Conservation (phyloP, 1,284 basidiomycete genomes). For the Cryptococcus floricola region DNA sequence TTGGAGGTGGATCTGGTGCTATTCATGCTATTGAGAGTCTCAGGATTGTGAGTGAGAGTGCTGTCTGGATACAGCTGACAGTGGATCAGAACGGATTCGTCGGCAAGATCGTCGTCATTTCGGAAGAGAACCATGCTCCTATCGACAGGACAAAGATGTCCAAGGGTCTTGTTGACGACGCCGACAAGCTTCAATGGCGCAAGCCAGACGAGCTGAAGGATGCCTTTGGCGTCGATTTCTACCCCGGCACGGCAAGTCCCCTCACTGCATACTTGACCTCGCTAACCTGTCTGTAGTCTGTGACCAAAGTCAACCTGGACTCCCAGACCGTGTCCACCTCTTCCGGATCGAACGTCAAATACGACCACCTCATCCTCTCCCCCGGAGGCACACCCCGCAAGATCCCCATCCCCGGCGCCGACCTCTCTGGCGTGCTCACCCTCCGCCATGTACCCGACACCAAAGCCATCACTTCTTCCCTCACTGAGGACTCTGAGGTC, state of each 20-base stretch:
- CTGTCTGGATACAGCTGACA: neutral
- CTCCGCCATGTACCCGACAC: conserved; percentile 70
- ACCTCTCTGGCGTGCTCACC: conserved; percentile 74
- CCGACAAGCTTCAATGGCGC: conserved; percentile 71
- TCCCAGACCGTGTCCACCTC: conserved; percentile 62
- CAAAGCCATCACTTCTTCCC: conserved; percentile 63
- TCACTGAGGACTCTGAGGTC: conserved; percentile 64
- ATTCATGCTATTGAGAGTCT: conserved; percentile 78
- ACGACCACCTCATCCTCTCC: conserved; percentile 70
- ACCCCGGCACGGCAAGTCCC: conserved; percentile 59
- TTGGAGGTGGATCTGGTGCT: conserved; percentile 77
- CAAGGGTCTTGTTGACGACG: conserved; percentile 76
- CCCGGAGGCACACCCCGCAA: conserved; percentile 60
- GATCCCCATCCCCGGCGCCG: conserved; percentile 71
- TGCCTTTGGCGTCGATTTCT: conserved; percentile 73
- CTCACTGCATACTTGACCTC: neutral
- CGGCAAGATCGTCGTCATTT: conserved; percentile 72
- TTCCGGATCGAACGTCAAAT: conserved; percentile 58
- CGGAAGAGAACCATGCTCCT: conserved; percentile 74
- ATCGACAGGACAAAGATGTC: conserved; percentile 91
- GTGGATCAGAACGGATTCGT: conserved; percentile 66
- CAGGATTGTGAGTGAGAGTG: conserved; percentile 59
- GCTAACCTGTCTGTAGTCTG: conserved; percentile 51
- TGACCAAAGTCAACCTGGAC: conserved; percentile 63
- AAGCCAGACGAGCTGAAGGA: conserved; percentile 70